Evolutionary conservation across 1,139 yeast genomes (phyloP).

Genomic region (Geotrichum australiense): DNA sequence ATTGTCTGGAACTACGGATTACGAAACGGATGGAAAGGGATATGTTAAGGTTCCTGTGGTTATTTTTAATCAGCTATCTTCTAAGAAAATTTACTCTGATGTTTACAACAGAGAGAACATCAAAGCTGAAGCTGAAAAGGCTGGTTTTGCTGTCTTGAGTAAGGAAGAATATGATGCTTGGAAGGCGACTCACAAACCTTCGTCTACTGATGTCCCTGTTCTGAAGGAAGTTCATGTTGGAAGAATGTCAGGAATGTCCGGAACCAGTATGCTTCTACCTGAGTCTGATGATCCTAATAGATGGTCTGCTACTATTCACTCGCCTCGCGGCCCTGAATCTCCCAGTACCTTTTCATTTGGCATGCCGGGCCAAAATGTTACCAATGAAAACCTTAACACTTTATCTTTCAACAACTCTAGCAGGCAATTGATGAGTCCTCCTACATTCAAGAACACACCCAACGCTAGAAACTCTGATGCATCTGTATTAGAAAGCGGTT

Average conservation of each 20-base stretch:
- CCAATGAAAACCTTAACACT: slow-evolving; percentile 3
- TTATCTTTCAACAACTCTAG: not conserved
- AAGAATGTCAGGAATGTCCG: slow-evolving; percentile 5
- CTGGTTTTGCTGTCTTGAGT: slow-evolving; percentile 39
- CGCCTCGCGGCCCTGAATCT: slow-evolving; percentile 12
- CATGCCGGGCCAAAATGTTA: not conserved
- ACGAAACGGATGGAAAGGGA: slow-evolving; percentile 18
- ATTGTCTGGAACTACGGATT: not conserved
- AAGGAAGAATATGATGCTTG: slow-evolving; percentile 29
- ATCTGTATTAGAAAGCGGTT: slow-evolving; percentile 5
- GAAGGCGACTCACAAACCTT: slow-evolving; percentile 16
- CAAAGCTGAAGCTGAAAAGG: slow-evolving; percentile 21
- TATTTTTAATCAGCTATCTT: slow-evolving; percentile 21
- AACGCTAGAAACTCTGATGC: slow-evolving; percentile 2
- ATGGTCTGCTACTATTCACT: slow-evolving; percentile 8
- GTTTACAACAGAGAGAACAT: slow-evolving; percentile 19
- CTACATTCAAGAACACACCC: slow-evolving; percentile 2
- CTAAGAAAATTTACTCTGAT: slow-evolving; percentile 20
- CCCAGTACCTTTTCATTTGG: slow-evolving; percentile 6
- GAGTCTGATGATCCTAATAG: slow-evolving; percentile 3
- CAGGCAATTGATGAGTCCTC: slow-evolving; percentile 2
- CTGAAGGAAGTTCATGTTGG: slow-evolving; percentile 21
- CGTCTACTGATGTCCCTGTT: slow-evolving; percentile 14
- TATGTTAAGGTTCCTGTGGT: slow-evolving; percentile 24
- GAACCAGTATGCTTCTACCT: too few species aligned